Evolutionary conservation across 345 rosid species (phyloP), one percentile per base, ranked within the genome.

Genomic region (Salix udensis): DNA sequence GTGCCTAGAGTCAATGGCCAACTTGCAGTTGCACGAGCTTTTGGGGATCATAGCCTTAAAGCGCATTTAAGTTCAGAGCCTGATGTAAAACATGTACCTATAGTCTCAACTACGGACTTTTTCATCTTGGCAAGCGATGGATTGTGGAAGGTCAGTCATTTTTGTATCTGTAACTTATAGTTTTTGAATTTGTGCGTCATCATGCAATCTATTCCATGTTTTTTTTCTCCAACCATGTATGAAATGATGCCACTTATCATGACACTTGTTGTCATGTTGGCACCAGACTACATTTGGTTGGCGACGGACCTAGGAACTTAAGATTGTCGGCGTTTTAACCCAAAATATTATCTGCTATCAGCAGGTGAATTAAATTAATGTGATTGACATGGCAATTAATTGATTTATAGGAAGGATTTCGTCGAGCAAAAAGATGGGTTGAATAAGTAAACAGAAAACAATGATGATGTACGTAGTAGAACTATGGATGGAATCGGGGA

Each of bases 11-110:
- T 88, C 52, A 88, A 88, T 82, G 88, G 90, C 26, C 88, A 88
- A 76, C 88, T 88, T 67, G 90, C 90, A 15, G 88, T 88, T 70
- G 90, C 90, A 13, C 86, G 90, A 30, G 90, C 90, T 73, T 88
- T 88, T 30, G 90, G 90, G 36, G 90, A 88, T 86, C 87, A 88
- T 67, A 84, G 88, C 78, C 88, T 88, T 73, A 88, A 88, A 79
- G 91, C 91, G 31, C 89, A 88, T 78, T 86, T 88, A 78, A 88
- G 86, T 76, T 88, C 89, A 14, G 91, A 86, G 68, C 91, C 91
- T 68, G 84, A 83, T 69, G 81, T 86, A 26, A 83, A 83, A 72
- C 84, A 83, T 79, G 86, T 84, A 28, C 91, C 86, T 0, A 74
- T 88, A 71, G 85, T 80, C 78, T 52, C 85, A 37, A 78, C 82